A percentile compares a stretch with the other conserved stretches of the same genome.
Evolutionary conservation across 345 rosid genomes (phyloP).

Genomic region (Eutrema heterophyllum): DNA sequence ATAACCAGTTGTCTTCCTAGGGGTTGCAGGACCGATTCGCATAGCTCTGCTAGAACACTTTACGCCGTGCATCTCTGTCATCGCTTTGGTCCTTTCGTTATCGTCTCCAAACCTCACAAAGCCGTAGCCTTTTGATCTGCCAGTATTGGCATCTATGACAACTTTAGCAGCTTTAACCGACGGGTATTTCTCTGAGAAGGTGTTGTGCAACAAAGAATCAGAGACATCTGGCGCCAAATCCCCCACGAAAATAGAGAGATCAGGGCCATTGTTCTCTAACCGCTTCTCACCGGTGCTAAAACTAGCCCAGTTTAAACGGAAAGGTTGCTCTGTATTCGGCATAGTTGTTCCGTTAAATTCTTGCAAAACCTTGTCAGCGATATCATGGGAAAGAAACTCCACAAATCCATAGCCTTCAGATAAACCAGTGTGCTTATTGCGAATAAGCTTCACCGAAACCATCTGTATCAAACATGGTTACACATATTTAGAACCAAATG

Average conservation of each 20-base stretch:
- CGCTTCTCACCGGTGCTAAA: conserved; percentile 87
- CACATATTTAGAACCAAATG: not conserved
- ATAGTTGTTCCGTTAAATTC: conserved; percentile 56
- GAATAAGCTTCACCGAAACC: conserved; percentile 80
- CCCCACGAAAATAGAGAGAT: conserved; percentile 94
- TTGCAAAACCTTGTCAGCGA: conserved; percentile 84
- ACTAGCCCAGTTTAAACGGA: conserved; percentile 97
- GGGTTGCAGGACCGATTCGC: conserved; percentile 96
- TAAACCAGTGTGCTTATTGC: conserved; percentile 81
- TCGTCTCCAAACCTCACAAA: conserved; percentile 98
- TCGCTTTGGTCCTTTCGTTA: conserved; percentile 68
- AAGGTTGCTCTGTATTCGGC: conserved; percentile 85
- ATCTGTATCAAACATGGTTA: conserved; percentile 40
- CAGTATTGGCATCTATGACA: conserved; percentile 84
- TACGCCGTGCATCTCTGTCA: conserved; percentile 92
- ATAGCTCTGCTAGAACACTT: conserved; percentile 90
- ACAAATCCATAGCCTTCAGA: conserved; percentile 97
- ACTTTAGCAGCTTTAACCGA: conserved; percentile 94
- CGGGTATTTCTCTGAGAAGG: conserved; percentile 65
- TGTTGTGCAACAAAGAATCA: conserved; percentile 65
- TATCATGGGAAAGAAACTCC: conserved; percentile 74
- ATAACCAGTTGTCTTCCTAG: conserved; percentile 78
- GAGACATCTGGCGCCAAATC: conserved; percentile 93
- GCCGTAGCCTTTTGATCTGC: conserved; percentile 97
- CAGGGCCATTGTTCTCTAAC: conserved; percentile 69